phyloP scores from a whole-genome alignment of 2,329 filamentous ascomycete genomes.

The Biscogniauxia marginata region DNA sequence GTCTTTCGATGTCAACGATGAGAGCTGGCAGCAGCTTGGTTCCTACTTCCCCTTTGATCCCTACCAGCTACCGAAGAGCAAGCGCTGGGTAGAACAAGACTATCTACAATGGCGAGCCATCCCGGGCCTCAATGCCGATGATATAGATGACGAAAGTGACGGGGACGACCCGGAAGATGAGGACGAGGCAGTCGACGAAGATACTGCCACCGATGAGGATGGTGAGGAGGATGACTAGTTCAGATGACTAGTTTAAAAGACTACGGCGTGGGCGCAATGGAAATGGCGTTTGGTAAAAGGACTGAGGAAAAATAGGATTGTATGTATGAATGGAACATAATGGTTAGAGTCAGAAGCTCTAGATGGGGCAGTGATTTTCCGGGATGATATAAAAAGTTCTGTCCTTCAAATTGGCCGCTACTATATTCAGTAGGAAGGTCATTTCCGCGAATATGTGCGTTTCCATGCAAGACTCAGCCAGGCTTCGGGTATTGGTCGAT shows the following conservation, averaged over 20 bases:
- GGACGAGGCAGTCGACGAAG: slow-evolving; percentile 47
- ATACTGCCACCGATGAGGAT: slow-evolving; percentile 51
- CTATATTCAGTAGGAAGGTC: too few relatives aligned
- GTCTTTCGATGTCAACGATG: slow-evolving; percentile 57
- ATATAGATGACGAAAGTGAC: slow-evolving; percentile 54
- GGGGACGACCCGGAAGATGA: slow-evolving; percentile 49
- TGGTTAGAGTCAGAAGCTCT: too few relatives aligned
- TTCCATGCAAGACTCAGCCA: too few relatives aligned
- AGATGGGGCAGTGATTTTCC: too few relatives aligned
- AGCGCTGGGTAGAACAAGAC: slow-evolving; percentile 80
- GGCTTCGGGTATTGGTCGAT: too few relatives aligned
- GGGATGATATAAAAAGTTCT: too few relatives aligned
- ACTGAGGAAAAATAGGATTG: slow-evolving; percentile 15
- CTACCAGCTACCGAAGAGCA: slow-evolving; percentile 84
- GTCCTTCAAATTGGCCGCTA: too few relatives aligned
- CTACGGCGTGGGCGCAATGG: slow-evolving; percentile 22
- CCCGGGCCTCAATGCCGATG: slow-evolving; percentile 61
- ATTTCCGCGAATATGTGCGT: too few relatives aligned
- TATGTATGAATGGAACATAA: too few relatives aligned
- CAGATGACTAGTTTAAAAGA: slow-evolving; percentile 7
- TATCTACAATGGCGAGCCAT: slow-evolving; percentile 80
- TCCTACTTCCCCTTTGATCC: slow-evolving; percentile 98
- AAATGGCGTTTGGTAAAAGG: slow-evolving; percentile 21
- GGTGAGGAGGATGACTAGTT: slow-evolving; percentile 39
- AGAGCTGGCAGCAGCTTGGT: slow-evolving; percentile 81